phyloP scores from a whole-genome alignment of 177 flowering plant genomes.

The Vitis hybrid region DNA sequence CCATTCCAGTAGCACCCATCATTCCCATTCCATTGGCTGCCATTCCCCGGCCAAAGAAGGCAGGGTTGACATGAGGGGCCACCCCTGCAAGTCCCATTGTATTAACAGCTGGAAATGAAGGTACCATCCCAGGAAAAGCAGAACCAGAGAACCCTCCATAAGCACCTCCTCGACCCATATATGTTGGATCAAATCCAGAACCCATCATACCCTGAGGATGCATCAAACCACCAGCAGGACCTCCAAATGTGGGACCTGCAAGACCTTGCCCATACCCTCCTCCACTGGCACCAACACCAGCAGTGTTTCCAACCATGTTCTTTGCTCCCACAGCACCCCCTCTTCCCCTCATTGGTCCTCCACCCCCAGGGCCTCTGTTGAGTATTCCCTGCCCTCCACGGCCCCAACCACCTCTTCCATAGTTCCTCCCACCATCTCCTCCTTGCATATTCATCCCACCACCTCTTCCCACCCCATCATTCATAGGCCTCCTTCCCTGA shows the following conservation, averaged over 20 bases:
- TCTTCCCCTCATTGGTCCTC: slow-evolving; percentile 69
- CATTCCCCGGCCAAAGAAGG: slow-evolving; percentile 68
- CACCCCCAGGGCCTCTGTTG: slow-evolving; percentile 52
- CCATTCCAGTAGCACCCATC: slow-evolving; percentile 64
- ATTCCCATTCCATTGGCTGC: slow-evolving; percentile 65
- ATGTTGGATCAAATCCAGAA: slow-evolving; percentile 67
- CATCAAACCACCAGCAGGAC: slow-evolving; percentile 60
- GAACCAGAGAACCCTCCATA: slow-evolving; percentile 68
- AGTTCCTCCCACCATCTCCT: slow-evolving; percentile 51
- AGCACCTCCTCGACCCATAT: slow-evolving; percentile 67
- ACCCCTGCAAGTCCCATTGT: slow-evolving; percentile 62
- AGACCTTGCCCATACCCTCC: slow-evolving; percentile 51
- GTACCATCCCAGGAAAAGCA: slow-evolving; percentile 66
- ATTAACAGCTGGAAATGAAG: slow-evolving; percentile 49
- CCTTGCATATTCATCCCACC: slow-evolving; percentile 60
- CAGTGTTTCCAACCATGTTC: slow-evolving; percentile 34
- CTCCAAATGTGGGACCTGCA: slow-evolving; percentile 59
- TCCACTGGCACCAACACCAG: slow-evolving; percentile 33
- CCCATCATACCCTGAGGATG: slow-evolving; percentile 75
- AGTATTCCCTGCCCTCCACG: slow-evolving; percentile 58
- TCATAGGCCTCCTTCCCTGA: slow-evolving; percentile 44
- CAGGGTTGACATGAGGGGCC: slow-evolving; percentile 86
- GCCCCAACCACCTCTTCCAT: slow-evolving; percentile 87
- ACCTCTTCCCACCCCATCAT: slow-evolving; percentile 37
- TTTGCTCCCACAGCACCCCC: slow-evolving; percentile 50